These are phyloP conservation scores for Fonsecaea pugnacius DNA, from an alignment of 2,329 filamentous ascomycete genomes.

Conservation along the genomic window DNA sequence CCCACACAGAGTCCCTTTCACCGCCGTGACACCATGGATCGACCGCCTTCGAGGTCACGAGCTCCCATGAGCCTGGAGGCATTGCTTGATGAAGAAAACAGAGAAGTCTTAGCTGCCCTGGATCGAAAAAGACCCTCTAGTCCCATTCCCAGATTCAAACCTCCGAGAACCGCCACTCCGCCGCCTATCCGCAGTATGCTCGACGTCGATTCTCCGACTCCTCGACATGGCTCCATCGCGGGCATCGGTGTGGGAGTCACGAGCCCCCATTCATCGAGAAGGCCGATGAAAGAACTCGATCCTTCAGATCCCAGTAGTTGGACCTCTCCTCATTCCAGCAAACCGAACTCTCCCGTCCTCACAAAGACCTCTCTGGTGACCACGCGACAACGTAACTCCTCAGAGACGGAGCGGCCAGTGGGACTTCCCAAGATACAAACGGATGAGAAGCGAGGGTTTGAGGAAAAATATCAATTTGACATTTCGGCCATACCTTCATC, in stretches of 20 bases:
- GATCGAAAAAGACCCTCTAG: slow-evolving; percentile 51
- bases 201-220: slow-evolving; percentile 56
- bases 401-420: slow-evolving; percentile 39
- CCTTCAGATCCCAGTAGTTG: slow-evolving; percentile 41
- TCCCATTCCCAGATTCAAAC: slow-evolving; percentile 40
- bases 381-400: slow-evolving; percentile 41
- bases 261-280: slow-evolving; percentile 38
- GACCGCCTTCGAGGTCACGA: slow-evolving; percentile 31
- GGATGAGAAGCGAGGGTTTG: slow-evolving; percentile 39
- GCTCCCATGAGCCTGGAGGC: slow-evolving; percentile 72
- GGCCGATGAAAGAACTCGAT: slow-evolving; percentile 46
- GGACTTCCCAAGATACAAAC: slow-evolving; percentile 36
- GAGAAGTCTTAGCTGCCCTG: slow-evolving; percentile 71
- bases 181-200: slow-evolving; percentile 71
- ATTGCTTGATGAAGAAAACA: slow-evolving; percentile 75
- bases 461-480: slow-evolving; percentile 49
- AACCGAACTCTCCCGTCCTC: slow-evolving; percentile 40
- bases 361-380: slow-evolving; percentile 42
- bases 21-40: slow-evolving; percentile 18
- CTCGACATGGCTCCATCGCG: slow-evolving; percentile 47
- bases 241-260: slow-evolving; percentile 45
- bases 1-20: not conserved
- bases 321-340: slow-evolving; percentile 43
- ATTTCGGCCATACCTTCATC: slow-evolving; percentile 52
- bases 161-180: slow-evolving; percentile 60